Percentiles rank a stretch among this genome's conserved stretches.
These are phyloP conservation scores for Colletotrichum cuscutae DNA, from an alignment of 2,329 filamentous ascomycete genomes.

Conservation along the genomic window DNA sequence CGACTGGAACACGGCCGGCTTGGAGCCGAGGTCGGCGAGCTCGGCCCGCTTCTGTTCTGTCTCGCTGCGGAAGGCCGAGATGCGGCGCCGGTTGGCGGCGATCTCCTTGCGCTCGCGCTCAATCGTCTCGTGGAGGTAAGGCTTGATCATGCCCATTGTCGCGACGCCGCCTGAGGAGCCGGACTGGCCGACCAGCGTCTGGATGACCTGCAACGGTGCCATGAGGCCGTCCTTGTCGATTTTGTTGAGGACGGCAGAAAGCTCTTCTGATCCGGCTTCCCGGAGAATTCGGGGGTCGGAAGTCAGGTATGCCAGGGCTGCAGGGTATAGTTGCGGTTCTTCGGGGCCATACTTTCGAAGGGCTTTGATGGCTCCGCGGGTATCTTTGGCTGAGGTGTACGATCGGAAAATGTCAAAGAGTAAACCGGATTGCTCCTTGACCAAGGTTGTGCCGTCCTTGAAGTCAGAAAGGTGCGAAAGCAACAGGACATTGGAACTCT, in stretches of 20 bases:
- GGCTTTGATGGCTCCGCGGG: constrained; percentile 87
- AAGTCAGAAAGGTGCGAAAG: constrained; percentile 94
- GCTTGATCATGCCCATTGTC: constrained; percentile 97
- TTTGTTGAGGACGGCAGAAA: constrained; percentile 81
- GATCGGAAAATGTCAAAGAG: constrained; percentile 97
- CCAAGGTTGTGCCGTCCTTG: constrained; percentile 87
- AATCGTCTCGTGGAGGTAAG: constrained; percentile 89
- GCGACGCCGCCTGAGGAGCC: constrained; percentile 70
- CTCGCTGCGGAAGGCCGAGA: constrained; percentile 84
- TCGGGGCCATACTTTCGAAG: constrained; percentile 90
- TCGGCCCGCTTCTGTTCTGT: constrained; percentile 84
- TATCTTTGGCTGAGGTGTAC: constrained; percentile 93
- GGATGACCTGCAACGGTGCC: constrained; percentile 96
- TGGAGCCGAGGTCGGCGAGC: constrained; percentile 78
- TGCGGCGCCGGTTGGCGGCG: constrained; percentile 79
- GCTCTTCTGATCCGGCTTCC: constrained; percentile 85
- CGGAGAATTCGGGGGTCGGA: constrained; percentile 83
- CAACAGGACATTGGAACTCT: constrained; percentile 92
- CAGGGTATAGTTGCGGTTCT: constrained; percentile 91
- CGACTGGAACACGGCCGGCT: constrained; percentile 90
- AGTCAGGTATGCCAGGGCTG: constrained; percentile 92
- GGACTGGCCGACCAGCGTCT: constrained; percentile 79
- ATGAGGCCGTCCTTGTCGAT: constrained; percentile 93
- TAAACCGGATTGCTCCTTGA: constrained; percentile 92
- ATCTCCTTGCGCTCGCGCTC: constrained; percentile 90